phyloP scores from a whole-genome alignment of 1,284 basidiomycete species.

The Cutaneotrichosporon curvatum region DNA sequence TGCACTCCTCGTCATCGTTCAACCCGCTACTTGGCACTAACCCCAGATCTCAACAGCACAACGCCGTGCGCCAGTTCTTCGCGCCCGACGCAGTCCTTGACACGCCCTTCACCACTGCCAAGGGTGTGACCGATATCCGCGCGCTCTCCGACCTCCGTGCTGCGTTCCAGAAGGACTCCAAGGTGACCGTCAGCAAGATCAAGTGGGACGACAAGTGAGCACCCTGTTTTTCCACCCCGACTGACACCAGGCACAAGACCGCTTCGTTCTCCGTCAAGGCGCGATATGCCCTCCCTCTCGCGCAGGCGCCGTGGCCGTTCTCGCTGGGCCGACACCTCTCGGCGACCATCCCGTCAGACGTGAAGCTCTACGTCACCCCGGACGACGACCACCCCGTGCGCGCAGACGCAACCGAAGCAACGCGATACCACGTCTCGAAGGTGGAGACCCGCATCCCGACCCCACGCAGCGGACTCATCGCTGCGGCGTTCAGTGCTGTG shows the following conservation, averaged over 20 bases:
- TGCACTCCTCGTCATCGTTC: background rate
- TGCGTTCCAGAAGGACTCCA: conserved; percentile 12
- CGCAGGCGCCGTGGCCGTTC: conserved; percentile 11
- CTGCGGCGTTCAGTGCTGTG: conserved; percentile 14
- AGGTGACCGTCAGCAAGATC: conserved; percentile 19
- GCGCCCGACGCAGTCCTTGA: conserved; percentile 26
- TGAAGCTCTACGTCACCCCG: conserved; percentile 21
- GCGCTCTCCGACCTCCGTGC: conserved; percentile 25
- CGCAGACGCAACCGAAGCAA: conserved; percentile 13
- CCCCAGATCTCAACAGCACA: conserved; percentile 24
- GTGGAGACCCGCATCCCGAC: conserved; percentile 14
- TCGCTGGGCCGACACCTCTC: conserved; percentile 6
- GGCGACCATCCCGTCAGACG: conserved; percentile 7
- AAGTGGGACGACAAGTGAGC: conserved; percentile 32
- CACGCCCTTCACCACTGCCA: conserved; percentile 14
- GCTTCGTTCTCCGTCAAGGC: conserved; percentile 22
- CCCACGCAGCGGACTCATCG: conserved; percentile 4
- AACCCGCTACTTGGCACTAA: background rate
- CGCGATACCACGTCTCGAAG: conserved; percentile 32
- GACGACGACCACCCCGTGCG: conserved; percentile 18
- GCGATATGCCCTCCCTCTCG: conserved; percentile 19
- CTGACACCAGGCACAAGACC: conserved; percentile 18
- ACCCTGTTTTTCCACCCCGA: background rate
- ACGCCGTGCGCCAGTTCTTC: conserved; percentile 32
- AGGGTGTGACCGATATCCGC: conserved; percentile 28